phyloP scores from a whole-genome alignment of 805 yeast species.

The Cyberlindnera saturnus region DNA sequence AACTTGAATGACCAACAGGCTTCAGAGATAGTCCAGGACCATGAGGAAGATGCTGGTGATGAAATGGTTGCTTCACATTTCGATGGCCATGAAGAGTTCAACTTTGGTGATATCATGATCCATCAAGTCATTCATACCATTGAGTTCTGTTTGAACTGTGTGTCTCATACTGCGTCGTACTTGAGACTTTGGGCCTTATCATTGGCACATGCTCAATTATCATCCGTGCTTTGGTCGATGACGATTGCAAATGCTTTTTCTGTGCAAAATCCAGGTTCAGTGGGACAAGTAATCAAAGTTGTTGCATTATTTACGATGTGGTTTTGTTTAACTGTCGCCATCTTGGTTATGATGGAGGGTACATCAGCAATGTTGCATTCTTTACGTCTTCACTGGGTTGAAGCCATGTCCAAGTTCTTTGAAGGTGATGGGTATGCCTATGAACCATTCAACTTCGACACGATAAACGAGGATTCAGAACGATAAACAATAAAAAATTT shows the following conservation, averaged over 20 bases:
- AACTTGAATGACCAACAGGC: constrained; percentile 31
- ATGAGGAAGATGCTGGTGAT: constrained; percentile 43
- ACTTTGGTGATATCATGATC: constrained; percentile 91
- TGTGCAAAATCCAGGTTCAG: constrained; percentile 35
- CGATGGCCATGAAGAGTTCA: constrained; percentile 39
- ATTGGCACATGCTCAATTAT: constrained; percentile 92
- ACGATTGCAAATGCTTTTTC: constrained; percentile 78
- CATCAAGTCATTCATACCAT: constrained; percentile 97
- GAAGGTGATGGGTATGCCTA: constrained; percentile 94
- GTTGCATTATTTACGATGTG: constrained; percentile 88
- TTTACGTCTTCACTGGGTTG: constrained; percentile 99
- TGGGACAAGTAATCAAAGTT: constrained; percentile 65
- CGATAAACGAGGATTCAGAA: neutral
- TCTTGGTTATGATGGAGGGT: constrained; percentile 95
- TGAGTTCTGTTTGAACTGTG: constrained; percentile 95
- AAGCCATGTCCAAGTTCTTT: constrained; percentile 96
- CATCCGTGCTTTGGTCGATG: constrained; percentile 95
- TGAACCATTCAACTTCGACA: constrained; percentile 73
- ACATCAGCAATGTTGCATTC: constrained; percentile 99
- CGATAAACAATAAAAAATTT: neutral
- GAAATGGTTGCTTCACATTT: constrained; percentile 38
- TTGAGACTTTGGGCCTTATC: constrained; percentile 96
- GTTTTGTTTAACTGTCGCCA: constrained; percentile 87
- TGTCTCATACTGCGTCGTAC: constrained; percentile 97
- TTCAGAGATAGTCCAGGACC: constrained; percentile 24